Evolutionary conservation across 1,284 basidiomycete species (phyloP), one percentile per base, ranked within the genome.

Genomic region (Macrocybe sp.): DNA sequence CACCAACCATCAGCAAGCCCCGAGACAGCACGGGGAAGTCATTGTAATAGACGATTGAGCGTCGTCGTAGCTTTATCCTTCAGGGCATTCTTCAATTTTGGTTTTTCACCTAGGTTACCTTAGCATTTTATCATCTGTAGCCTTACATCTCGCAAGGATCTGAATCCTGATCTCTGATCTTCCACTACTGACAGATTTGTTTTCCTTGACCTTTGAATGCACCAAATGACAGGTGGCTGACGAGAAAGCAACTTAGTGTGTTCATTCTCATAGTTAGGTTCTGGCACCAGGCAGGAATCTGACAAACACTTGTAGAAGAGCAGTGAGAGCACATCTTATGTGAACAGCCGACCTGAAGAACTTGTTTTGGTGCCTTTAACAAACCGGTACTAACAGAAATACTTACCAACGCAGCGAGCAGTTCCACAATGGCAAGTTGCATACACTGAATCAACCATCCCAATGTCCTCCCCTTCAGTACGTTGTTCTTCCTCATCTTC

Each of bases 401-500:
- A 45, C 42, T 55, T 54, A 60, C 78, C 76, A 45, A 61, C 69
- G 52, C 77, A 79, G 32, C 69, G 74, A 7, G 47, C 50, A 5
- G 78, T 69, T 7, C 77, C 79, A 56, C 82, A 85, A 39, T 65
- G 62, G 57, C 82, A 85, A 12, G 53, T 54, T 0, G 66, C 67
- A 55, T 80, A 78, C 1, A 82, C 73, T 6, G 72, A 71, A 47
- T 70, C 74, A 52, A 46, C 45, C 41, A 40, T 7, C 37, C 38
- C 46, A 36, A 50, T n/a, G 37, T 50, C 14, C 42, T 42, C 22
- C 47, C 49, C 10, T 56, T 49, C 43, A 52, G 51, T 1, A 50
- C 55, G 6, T 57, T 53, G 36, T 59, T 54, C 56, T 41, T 53
- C 49, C 39, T 41, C 42, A 22, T 22, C 22, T 22, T 32, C 74